These are phyloP conservation scores for Clitocybe nebularis DNA, from an alignment of 1,284 basidiomycete genomes.

Conservation along the genomic window DNA sequence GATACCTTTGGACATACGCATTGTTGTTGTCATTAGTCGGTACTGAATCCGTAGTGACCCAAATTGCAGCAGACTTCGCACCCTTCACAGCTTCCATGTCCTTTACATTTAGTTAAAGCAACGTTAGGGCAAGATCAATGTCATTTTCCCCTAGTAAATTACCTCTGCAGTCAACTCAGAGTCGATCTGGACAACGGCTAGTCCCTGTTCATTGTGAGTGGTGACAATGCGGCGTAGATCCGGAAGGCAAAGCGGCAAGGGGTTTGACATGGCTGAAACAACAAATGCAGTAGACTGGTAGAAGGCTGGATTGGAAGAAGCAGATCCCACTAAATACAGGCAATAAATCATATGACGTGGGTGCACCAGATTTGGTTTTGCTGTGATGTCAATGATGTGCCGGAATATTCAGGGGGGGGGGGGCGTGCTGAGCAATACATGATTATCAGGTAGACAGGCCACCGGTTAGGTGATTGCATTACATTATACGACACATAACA, in stretches of 20 bases:
- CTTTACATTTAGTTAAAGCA: slow-evolving; percentile 16
- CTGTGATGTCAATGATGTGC: neutral
- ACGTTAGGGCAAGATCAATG: slow-evolving; percentile 2
- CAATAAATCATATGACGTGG: slow-evolving; percentile 13
- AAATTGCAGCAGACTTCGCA: slow-evolving; percentile 34
- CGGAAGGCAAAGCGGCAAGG: slow-evolving; percentile 16
- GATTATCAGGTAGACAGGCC: neutral
- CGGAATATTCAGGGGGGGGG: neutral
- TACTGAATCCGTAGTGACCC: slow-evolving; percentile 44
- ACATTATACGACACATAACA: slow-evolving; percentile 10
- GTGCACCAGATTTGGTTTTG: slow-evolving; percentile 6
- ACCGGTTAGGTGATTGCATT: slow-evolving; percentile 7
- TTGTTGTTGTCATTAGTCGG: slow-evolving; percentile 55
- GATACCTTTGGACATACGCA: slow-evolving; percentile 25
- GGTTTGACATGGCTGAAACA: slow-evolving; percentile 15
- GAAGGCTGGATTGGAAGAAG: neutral
- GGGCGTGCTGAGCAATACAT: no score
- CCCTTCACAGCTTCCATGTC: slow-evolving; percentile 29
- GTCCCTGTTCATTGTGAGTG: slow-evolving; percentile 36
- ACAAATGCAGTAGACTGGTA: slow-evolving; percentile 7
- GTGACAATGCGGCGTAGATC: slow-evolving; percentile 47
- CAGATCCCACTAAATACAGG: neutral
- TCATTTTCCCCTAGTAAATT: slow-evolving; percentile 7
- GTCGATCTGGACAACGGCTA: slow-evolving; percentile 29
- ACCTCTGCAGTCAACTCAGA: slow-evolving; percentile 24